These are phyloP conservation scores for Alternaria novae-zelandiae DNA, from an alignment of 2,329 filamentous ascomycete species.

Conservation along the genomic window DNA sequence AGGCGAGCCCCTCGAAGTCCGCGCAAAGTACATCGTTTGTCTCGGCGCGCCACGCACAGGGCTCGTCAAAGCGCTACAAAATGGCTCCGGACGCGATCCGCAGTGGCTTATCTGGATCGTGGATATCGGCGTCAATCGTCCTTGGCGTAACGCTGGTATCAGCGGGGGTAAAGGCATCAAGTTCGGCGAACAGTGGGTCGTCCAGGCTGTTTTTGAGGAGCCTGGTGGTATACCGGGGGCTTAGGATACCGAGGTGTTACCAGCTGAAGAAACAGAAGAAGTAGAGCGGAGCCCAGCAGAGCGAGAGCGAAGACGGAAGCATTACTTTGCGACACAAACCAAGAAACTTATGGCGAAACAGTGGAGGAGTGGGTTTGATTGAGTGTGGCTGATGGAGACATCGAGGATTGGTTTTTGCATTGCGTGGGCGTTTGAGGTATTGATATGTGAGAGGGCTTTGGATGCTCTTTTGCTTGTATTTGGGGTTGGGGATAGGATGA, in stretches of 20 bases:
- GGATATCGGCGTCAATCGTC: slow-evolving; percentile 84
- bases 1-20: slow-evolving; percentile 78
- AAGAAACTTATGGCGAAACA: background rate
- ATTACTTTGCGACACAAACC: background rate
- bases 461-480: background rate
- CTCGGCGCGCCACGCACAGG: slow-evolving; percentile 88
- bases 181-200: slow-evolving; percentile 86
- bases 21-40: slow-evolving; percentile 81
- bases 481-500: background rate
- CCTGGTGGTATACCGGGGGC: slow-evolving; percentile 4
- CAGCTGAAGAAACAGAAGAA: background rate
- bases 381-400: too few species aligned
- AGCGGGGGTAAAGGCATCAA: slow-evolving; percentile 83
- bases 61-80: slow-evolving; percentile 75
- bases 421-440: slow-evolving; percentile 10
- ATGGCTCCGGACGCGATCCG: slow-evolving; percentile 58
- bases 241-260: slow-evolving; percentile 3
- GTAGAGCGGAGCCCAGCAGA: background rate
- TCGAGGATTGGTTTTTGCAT: too few species aligned
- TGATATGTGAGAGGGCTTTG: background rate
- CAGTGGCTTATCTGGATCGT: slow-evolving; percentile 83
- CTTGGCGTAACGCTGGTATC: slow-evolving; percentile 84
- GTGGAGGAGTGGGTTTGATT: background rate
- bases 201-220: slow-evolving; percentile 64
- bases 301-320: background rate